Base-by-base conservation (phyloP, 257 asterid species). In the Eucommia ulmoides region DNA sequence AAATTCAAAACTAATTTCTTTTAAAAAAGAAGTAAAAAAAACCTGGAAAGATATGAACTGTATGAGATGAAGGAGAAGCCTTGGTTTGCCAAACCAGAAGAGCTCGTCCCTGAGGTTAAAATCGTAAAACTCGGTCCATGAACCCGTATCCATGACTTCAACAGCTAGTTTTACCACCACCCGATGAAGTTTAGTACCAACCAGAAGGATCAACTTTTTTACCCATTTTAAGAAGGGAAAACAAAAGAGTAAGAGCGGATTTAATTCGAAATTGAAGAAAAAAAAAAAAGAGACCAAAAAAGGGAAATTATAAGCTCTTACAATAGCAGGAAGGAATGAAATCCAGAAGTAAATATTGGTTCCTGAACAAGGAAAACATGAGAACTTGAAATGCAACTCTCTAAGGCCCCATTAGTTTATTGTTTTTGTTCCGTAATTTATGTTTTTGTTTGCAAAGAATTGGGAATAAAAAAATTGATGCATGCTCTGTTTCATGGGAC, bases 41-140 rank as follows among this genome's bases (percentile, higher is more conserved):
- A 84, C 96, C 97, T 88, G 97, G 71, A 84, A 88, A 7, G 94
- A 74, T 54, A 88, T 65, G 29, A 84, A 78, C 49, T 88, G 97
- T 67, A 88, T 84, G 68, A 85, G 54, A 51, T 77, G 74, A 49
- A 88, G 85, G 45, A 84, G 79, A 58, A 88, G 70, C 65, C 81
- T 64, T 24, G 97, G 97, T 19, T 61, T 88, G 57, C 93, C 96
- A 51, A 84, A 88, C 97, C 97, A 88, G 74, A 88, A 88, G 25
- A 82, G 89, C 79, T 84, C 96, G 19, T 88, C 97, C 63, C 95
- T 76, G 50, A 78, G 78, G 56, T 84, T 82, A 74, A 84, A 84
- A 67, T 45, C 69, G 41, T 63, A 76, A 65, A 69, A 53, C 50
- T 71, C 88, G 22, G 77, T 66, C 78, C 74, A 73, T 49, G 74